Conservation (phyloP, 352 stramenopile genomes). For the Saprolegnia parasitica region DNA sequence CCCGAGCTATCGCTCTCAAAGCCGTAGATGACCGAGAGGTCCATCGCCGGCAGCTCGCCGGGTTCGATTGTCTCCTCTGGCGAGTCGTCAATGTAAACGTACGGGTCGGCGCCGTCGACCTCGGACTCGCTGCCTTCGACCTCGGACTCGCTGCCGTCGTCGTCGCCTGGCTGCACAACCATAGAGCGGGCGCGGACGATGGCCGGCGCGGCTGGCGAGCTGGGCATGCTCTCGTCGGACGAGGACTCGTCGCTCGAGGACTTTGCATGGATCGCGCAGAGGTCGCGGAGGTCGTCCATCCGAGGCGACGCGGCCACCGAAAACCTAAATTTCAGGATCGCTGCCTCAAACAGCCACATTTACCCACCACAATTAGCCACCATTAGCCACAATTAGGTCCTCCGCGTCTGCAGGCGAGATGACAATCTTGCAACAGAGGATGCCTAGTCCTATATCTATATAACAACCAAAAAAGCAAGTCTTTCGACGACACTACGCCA, state of each 20-base stretch:
- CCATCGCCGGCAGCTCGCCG: background rate
- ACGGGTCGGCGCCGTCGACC: background rate
- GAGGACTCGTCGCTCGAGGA: background rate
- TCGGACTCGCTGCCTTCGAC: background rate
- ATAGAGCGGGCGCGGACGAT: no score
- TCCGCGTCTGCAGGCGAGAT: no score
- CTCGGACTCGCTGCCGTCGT: background rate
- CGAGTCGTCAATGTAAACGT: background rate
- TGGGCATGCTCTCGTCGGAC: background rate
- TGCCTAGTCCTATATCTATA: no score
- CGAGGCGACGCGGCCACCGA: background rate
- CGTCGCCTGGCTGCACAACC: background rate
- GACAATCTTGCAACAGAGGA: no score
- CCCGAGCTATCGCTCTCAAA: background rate
- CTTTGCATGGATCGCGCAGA: background rate
- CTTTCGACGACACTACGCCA: background rate
- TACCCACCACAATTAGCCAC: background rate
- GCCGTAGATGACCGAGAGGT: conserved; percentile 8
- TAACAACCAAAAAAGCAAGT: no score
- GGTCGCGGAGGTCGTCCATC: background rate
- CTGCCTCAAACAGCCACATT: background rate
- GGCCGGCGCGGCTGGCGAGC: no score
- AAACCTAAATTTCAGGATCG: background rate
- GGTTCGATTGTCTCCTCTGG: background rate
- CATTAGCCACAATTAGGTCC: background rate